Conservation (phyloP, 2,329 filamentous ascomycete species). For the Achaetomium macrosporum region DNA sequence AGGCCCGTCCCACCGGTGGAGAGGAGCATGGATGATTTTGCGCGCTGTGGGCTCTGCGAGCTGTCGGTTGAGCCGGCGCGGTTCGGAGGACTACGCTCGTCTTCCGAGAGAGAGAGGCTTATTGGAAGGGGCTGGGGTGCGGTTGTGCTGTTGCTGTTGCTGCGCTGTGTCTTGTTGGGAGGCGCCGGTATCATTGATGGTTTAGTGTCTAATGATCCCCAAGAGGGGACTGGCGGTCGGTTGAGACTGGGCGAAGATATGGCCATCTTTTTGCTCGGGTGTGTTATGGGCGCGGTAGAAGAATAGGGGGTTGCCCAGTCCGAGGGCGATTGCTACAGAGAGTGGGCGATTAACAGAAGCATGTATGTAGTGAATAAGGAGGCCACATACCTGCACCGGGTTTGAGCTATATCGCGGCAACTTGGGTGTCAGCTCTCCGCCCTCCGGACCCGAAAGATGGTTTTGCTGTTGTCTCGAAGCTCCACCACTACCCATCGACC, state of each 20-base stretch:
- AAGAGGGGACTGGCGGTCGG: constrained; percentile 50
- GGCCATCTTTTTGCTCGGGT: constrained; percentile 49
- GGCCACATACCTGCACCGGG: constrained; percentile 29
- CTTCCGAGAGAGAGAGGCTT: constrained; percentile 53
- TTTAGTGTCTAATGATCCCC: constrained; percentile 27
- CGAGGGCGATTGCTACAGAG: constrained; percentile 29
- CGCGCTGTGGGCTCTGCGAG: constrained; percentile 44
- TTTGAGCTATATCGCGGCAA: constrained; percentile 31
- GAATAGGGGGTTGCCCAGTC: constrained; percentile 44
- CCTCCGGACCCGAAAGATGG: not conserved
- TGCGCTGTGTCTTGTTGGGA: constrained; percentile 6
- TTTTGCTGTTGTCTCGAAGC: constrained; percentile 15
- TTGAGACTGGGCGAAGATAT: constrained; percentile 43
- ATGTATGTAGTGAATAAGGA: not conserved
- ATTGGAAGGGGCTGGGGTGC: constrained; percentile 33
- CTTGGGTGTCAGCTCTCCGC: constrained; percentile 24
- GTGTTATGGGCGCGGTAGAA: constrained; percentile 30
- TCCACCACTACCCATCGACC: constrained; percentile 1
- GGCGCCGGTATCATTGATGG: not conserved
- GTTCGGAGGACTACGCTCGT: constrained; percentile 52
- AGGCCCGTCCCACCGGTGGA: not conserved
- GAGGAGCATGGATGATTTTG: constrained; percentile 27
- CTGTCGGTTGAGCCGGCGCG: constrained; percentile 35
- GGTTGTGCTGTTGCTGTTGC: constrained; percentile 10
- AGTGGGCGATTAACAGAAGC: not conserved